phyloP scores from a whole-genome alignment of 2,329 filamentous ascomycete genomes.

The Talaromyces sp. region DNA sequence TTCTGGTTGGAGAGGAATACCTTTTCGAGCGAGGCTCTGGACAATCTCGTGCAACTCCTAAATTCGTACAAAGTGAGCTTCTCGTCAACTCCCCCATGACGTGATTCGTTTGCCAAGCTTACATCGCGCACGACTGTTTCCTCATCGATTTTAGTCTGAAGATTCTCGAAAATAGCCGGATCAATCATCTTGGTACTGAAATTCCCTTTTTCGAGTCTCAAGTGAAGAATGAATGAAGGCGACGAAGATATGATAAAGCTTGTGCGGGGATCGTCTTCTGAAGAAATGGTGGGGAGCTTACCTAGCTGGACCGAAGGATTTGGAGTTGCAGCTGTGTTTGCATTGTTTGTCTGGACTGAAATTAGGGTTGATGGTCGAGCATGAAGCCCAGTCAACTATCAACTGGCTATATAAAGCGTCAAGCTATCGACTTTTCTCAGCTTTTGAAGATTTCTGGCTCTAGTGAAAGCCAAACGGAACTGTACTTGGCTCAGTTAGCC shows the following conservation, averaged over 20 bases:
- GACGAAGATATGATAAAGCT: background rate
- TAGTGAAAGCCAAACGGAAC: too few species aligned
- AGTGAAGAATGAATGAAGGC: background rate
- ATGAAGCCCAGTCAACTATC: too few species aligned
- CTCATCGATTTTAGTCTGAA: conserved; percentile 86
- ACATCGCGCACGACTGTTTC: conserved; percentile 76
- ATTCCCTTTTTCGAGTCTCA: background rate
- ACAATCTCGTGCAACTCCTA: conserved; percentile 74
- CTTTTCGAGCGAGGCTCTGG: conserved; percentile 74
- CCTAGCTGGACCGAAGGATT: background rate
- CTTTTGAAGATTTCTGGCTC: too few species aligned
- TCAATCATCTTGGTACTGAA: conserved; percentile 59
- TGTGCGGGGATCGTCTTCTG: background rate
- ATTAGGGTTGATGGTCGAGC: background rate
- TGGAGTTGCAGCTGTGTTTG: background rate
- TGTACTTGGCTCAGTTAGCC: too few species aligned
- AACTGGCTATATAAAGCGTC: too few species aligned
- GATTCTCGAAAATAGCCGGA: conserved; percentile 76
- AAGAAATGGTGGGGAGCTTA: background rate
- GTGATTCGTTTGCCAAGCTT: conserved; percentile 21
- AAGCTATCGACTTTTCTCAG: too few species aligned
- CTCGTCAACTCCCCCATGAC: conserved; percentile 15
- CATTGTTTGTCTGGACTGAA: background rate
- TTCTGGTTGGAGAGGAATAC: conserved; percentile 32
- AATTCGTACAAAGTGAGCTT: background rate